Base-by-base conservation (phyloP, 2,329 filamentous ascomycete species). In the Emergomyces orientalis region DNA sequence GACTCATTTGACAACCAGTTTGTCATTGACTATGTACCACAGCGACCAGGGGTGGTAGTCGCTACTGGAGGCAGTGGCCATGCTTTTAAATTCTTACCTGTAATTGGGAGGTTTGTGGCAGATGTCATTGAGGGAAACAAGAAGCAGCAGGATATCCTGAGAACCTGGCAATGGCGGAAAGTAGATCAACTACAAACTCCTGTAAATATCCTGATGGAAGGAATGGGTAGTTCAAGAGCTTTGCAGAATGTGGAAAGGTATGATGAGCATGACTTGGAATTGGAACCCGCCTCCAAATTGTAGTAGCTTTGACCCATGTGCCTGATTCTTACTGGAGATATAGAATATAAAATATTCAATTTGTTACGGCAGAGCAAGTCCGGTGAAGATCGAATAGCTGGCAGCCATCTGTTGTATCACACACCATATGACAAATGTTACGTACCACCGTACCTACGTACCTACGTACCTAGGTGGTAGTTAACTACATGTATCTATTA, bases 21-120 rank as follows among this genome's bases (percentile, higher is more conserved):
- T 67, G 72, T 86, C 4, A 78, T 86, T 56, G 77, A 79, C 47
- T 77, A 78, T 62, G 79, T 84, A 58, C 82, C 82, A 0, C 72
- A 67, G 19, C 81, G 78, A 65, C 69, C 72, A n/a, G 78, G 80
- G 0, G 68, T 87, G 0, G 82, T 86, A 68, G 77, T 87, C 0
- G 84, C 84, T 2, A 86, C 84, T 0, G 85, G 83, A 0, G 86
- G 85, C 0, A 82, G 79, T 43, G 85, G 85, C 0, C 85, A 87
- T 70, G 85, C 77, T 0, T 87, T 86, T 71, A 87, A 86, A 67
- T 86, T 84, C 64, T 68, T 86, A 58, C 84, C 84, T 0, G 80
- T 81, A 2, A 78, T 87, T 66, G 84, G 84, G 1, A 79, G 80
- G 43, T 78, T 76, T 64, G 80, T 86, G 14, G 76, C 81, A 0